Conservation (phyloP, 768 basidiomycete genomes). For the Leccinum variicolor region DNA sequence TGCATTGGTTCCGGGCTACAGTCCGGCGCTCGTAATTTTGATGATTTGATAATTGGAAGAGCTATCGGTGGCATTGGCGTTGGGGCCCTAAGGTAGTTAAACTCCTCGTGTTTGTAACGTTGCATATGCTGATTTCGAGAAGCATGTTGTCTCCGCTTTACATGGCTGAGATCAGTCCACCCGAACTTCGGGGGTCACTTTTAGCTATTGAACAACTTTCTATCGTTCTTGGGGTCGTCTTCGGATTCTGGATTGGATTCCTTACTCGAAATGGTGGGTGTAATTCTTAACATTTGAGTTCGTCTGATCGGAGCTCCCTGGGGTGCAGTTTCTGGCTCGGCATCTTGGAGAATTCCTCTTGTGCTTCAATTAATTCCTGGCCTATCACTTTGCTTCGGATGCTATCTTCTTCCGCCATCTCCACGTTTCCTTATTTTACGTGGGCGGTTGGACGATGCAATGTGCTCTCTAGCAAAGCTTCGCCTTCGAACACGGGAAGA, state of each 20-base stretch:
- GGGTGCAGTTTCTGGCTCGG: slow-evolving; percentile 50
- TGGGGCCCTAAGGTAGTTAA: slow-evolving; percentile 60
- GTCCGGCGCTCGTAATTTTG: slow-evolving; percentile 52
- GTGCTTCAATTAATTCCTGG: slow-evolving; percentile 71
- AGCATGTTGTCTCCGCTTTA: slow-evolving; percentile 82
- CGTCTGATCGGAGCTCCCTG: background rate
- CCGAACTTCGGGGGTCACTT: slow-evolving; percentile 75
- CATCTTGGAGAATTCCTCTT: slow-evolving; percentile 78
- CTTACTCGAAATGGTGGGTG: slow-evolving; percentile 58
- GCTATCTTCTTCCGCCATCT: slow-evolving; percentile 46
- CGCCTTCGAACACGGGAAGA: slow-evolving; percentile 48
- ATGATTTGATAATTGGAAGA: slow-evolving; percentile 63
- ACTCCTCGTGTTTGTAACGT: slow-evolving; percentile 8
- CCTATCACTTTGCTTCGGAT: slow-evolving; percentile 58
- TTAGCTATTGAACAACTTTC: slow-evolving; percentile 78
- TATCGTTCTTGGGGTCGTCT: slow-evolving; percentile 77
- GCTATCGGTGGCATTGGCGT: slow-evolving; percentile 78
- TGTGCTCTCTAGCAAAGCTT: slow-evolving; percentile 48
- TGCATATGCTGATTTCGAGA: slow-evolving; percentile 3
- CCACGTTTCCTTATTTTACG: slow-evolving; percentile 46
- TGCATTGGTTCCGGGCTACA: slow-evolving; percentile 72
- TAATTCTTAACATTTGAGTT: background rate
- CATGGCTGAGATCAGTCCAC: slow-evolving; percentile 82
- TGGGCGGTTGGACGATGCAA: slow-evolving; percentile 56
- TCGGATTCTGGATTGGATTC: slow-evolving; percentile 84